Percentiles rank a stretch among this genome's conserved stretches.
These are phyloP conservation scores for Kluyveromyces lactis DNA, from an alignment of 805 yeast species.

Conservation along the genomic window DNA sequence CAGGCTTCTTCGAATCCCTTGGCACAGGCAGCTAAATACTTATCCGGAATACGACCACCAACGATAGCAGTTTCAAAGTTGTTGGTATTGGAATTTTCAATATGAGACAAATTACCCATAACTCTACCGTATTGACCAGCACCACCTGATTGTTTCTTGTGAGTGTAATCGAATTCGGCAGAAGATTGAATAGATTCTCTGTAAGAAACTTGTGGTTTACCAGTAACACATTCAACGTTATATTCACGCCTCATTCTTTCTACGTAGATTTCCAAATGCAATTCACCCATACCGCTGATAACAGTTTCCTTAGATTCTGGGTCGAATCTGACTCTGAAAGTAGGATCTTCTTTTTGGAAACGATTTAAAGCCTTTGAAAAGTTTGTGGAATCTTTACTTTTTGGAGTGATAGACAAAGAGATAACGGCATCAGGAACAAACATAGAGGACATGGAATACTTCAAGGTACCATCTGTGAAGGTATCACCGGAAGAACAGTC, in stretches of 20 bases:
- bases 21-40: constrained; percentile 86
- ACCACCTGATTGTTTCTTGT: constrained; percentile 98
- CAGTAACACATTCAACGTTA: constrained; percentile 89
- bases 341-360: constrained; percentile 98
- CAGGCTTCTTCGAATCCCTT: constrained; percentile 93
- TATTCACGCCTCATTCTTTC: constrained; percentile 98
- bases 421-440: constrained; percentile 98
- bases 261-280: constrained; percentile 93
- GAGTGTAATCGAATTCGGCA: constrained; percentile 82
- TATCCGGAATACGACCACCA: constrained; percentile 96
- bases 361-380: constrained; percentile 96
- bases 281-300: constrained; percentile 94
- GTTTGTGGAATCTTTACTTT: constrained; percentile 75
- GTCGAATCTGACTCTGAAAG: constrained; percentile 89
- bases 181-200: constrained; percentile 79
- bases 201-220: constrained; percentile 96
- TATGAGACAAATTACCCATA: constrained; percentile 67
- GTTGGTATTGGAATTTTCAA: constrained; percentile 45
- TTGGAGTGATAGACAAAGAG: constrained; percentile 83
- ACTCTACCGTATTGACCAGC: constrained; percentile 99
- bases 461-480: constrained; percentile 74
- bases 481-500: constrained; percentile 99
- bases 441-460: constrained; percentile 94
- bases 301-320: constrained; percentile 87
- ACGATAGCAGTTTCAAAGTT: constrained; percentile 79